Conservation (phyloP, 164 flowering plant genomes). For the Magnolia officinalis region DNA sequence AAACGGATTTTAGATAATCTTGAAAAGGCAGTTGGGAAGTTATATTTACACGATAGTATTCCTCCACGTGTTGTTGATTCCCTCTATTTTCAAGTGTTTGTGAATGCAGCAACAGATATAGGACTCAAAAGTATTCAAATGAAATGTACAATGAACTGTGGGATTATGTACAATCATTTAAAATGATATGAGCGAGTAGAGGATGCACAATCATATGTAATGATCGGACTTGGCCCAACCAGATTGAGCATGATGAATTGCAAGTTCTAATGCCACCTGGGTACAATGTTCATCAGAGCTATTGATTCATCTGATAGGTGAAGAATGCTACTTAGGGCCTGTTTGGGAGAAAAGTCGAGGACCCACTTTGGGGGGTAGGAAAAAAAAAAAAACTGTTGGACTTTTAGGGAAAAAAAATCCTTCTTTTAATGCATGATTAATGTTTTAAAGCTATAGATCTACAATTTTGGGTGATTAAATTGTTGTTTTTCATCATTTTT, state of each 20-base stretch:
- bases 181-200: not conserved
- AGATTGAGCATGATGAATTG: not conserved
- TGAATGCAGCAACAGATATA: not conserved
- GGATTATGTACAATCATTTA: not conserved
- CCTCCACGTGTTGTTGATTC: not conserved
- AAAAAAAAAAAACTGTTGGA: too few relatives aligned
- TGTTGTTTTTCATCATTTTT: too few relatives aligned
- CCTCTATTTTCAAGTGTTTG: not conserved
- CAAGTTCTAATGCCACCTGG: not conserved
- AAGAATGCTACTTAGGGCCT: too few relatives aligned
- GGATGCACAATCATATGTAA: not conserved
- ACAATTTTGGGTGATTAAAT: too few relatives aligned
- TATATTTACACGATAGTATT: not conserved
- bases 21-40: not conserved
- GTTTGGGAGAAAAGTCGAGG: too few relatives aligned
- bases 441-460: too few relatives aligned
- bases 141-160: not conserved
- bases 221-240: not conserved
- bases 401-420: too few relatives aligned
- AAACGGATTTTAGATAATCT: not conserved
- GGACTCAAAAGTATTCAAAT: not conserved
- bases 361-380: too few relatives aligned
- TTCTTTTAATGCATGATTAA: too few relatives aligned
- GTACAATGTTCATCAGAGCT: not conserved
- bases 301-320: not conserved